Percentiles rank a stretch among this genome's conserved stretches.
Evolutionary conservation across 2,329 filamentous ascomycete genomes (phyloP).

Genomic region (Fusarium tjaetaba): DNA sequence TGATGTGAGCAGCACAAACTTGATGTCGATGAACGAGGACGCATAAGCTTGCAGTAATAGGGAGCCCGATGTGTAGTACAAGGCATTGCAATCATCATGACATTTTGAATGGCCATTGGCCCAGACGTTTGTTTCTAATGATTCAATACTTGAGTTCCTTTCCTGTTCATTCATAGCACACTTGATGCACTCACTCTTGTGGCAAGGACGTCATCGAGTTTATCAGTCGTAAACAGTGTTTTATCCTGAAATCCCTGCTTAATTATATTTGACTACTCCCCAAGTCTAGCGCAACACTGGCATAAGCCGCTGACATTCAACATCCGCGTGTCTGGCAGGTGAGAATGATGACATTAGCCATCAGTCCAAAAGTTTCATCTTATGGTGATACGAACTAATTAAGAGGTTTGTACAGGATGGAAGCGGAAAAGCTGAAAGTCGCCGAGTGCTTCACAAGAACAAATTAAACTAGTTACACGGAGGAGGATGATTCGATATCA

Average conservation of each 20-base stretch:
- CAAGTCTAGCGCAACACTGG: neutral
- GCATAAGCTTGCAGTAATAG: neutral
- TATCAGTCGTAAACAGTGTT: neutral
- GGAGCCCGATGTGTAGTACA: neutral
- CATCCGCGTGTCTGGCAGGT: neutral
- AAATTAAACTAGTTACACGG: neutral
- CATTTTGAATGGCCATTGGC: neutral
- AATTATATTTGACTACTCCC: neutral
- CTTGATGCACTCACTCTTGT: neutral
- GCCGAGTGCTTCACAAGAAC: neutral
- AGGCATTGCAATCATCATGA: neutral
- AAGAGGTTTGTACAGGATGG: neutral
- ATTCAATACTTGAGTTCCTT: neutral
- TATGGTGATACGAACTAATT: neutral
- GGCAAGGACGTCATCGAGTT: neutral
- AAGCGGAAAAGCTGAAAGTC: neutral
- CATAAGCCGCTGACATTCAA: neutral
- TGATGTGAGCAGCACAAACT: neutral
- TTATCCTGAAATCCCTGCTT: neutral
- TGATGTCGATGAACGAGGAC: neutral
- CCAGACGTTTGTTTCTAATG: neutral
- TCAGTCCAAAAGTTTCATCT: neutral
- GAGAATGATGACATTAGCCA: neutral
- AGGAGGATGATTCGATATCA: neutral
- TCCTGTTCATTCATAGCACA: neutral